Evolutionary conservation across 2,329 filamentous ascomycete species (phyloP), one percentile per base, ranked within the genome.

Genomic region (Teratosphaeria epicoccoides): DNA sequence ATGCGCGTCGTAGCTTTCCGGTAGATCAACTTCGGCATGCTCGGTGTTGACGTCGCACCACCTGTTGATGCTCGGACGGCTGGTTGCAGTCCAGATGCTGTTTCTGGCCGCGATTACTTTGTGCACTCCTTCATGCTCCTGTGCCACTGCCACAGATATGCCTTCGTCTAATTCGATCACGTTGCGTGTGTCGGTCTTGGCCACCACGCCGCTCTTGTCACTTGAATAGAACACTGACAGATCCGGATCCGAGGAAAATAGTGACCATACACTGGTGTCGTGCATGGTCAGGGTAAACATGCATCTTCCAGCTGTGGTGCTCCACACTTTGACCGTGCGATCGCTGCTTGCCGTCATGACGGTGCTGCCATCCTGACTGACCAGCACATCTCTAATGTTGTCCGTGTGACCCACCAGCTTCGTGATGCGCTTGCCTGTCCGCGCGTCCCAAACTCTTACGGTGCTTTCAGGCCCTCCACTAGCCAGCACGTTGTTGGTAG

Each of bases 281-380:
- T 98, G 93, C 93, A 98, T 98, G 50, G 90, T 96, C 61, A 98
- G 79, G 0, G 93, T 98, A 70, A 96, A 88, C 85, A 97, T 91
- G 76, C 93, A 98, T 60, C 93, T 80, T 51, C 93, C 93, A 22
- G 89, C 91, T 10, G 87, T 93, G 60, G 97, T 84, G 59, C 90
- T 96, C 93, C 93, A 98, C 52, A 97, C 82, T 73, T 98, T 98
- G 73, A 98, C 85, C 0, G 93, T 97, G 71, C 95, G 89, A 68
- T 98, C 93, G 1, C 91, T 91, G 61, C 90, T 95, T 12, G 88
- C 90, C 0, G 91, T 95, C 76, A 98, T 81, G 60, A 98, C 87
- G 40, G 83, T 94, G 65, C 95, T 89, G 37, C 88, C 90, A 54
- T 87, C 83, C 59, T 91, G 83, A 61, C 88, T 95, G 58, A 98